Evolutionary conservation across 2,329 filamentous ascomycete genomes (phyloP).

Genomic region (Gnomoniopsis smithogilvyi): DNA sequence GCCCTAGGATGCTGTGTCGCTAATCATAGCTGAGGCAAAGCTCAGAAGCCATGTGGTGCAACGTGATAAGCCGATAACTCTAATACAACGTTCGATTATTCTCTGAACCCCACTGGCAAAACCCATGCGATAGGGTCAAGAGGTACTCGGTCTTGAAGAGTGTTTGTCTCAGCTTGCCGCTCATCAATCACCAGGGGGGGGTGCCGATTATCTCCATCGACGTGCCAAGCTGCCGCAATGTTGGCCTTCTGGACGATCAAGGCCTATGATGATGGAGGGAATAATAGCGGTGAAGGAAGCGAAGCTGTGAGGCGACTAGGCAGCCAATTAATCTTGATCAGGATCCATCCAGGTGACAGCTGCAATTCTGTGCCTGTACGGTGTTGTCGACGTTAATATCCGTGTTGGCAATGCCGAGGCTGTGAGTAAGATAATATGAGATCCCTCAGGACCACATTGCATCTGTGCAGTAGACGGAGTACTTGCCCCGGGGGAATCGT

Average conservation of each 20-base stretch:
- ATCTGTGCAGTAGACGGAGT: too few species aligned
- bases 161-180: conserved; percentile 16
- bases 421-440: too few species aligned
- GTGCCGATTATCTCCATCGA: neutral
- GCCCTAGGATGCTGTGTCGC: conserved; percentile 4
- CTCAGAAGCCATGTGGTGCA: neutral
- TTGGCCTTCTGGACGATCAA: neutral
- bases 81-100: conserved; percentile 4
- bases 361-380: too few species aligned
- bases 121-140: neutral
- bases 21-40: neutral
- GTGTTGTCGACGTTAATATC: neutral
- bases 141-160: too few species aligned
- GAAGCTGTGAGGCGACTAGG: neutral
- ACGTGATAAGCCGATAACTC: conserved; percentile 7
- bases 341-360: too few species aligned
- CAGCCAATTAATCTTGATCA: neutral
- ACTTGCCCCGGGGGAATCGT: too few species aligned
- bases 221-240: neutral
- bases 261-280: neutral
- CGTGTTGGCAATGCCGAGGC: too few species aligned
- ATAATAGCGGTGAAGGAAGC: neutral
- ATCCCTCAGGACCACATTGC: too few species aligned
- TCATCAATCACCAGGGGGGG: conserved; percentile 5
- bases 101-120: neutral